Base-by-base conservation (phyloP, 768 basidiomycete genomes). In the Serendipita sp. region DNA sequence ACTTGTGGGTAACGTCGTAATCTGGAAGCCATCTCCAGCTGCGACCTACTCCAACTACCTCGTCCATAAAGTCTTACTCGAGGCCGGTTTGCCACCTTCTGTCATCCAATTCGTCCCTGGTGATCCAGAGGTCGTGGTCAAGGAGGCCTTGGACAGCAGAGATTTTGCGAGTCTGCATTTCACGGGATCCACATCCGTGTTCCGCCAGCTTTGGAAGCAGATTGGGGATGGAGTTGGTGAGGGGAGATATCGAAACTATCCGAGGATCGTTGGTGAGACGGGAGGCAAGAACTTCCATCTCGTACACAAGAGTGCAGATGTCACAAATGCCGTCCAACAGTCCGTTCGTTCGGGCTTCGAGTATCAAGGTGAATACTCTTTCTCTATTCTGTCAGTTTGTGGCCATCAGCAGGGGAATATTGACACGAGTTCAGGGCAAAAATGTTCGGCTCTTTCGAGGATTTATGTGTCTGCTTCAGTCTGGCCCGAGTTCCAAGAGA, bases 281-380 rank as follows among this genome's bases (percentile, higher is more conserved):
- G 92, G 91, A 33, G 95, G 96, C 64, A 99, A 98, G 81, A 99
- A 99, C 79, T 98, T 94, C 80, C 96, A 98, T 75, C 68, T 99
- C 52, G 78, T 98, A 58, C 96, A 98, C 74, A 77, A 81, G 63
- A 86, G 84, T 13, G 95, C 94, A 43, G 89, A 96, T 69, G 75
- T 96, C 63, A 78, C 78, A 72, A 94, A 93, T 68, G 91, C 94
- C n/a, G 96, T 90, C 60, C 68, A 88, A 53, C 95, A 98, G 76
- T 82, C 79, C 62, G 81, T 98, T 66, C 81, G 96, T 64, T 88
- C 80, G 16, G 93, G 87, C 1, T 98, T 95, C 73, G 96, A 99
- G 75, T 99, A 97, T 74, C 91, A 93, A 78, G 93, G 91, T 83
- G 67, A 43, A 74, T 68, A 23, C 23, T 23, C 23, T 23, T 23